A percentile compares a stretch with the other conserved stretches of the same genome.
phyloP scores from a whole-genome alignment of 1,139 yeast species.

The Chernovozyma sophiae-reginae region DNA sequence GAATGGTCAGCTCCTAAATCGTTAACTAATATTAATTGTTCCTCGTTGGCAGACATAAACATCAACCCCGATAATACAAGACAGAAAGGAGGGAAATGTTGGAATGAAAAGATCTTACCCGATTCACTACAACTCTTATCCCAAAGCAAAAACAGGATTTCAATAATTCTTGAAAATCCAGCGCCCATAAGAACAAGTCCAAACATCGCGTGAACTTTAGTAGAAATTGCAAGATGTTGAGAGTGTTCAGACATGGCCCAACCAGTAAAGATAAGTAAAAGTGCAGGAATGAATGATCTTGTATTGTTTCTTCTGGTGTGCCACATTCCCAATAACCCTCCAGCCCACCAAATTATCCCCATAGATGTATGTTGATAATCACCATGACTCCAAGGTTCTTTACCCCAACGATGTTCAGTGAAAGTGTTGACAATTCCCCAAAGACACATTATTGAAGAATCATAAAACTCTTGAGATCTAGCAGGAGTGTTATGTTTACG shows the following conservation, averaged over 20 bases:
- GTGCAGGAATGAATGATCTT: slow-evolving; percentile 75
- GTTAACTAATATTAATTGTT: slow-evolving; percentile 68
- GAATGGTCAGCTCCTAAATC: slow-evolving; percentile 81
- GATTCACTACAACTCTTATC: slow-evolving; percentile 48
- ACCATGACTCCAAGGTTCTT: slow-evolving; percentile 82
- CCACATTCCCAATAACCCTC: slow-evolving; percentile 81
- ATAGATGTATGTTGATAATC: slow-evolving; percentile 91
- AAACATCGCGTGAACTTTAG: slow-evolving; percentile 83
- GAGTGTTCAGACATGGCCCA: slow-evolving; percentile 91
- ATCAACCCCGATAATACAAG: slow-evolving; percentile 72
- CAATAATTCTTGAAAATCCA: slow-evolving; percentile 70
- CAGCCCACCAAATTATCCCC: slow-evolving; percentile 97
- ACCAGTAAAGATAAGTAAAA: slow-evolving; percentile 81
- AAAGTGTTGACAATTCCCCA: slow-evolving; percentile 96
- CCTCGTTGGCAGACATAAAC: slow-evolving; percentile 92
- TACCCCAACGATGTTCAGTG: slow-evolving; percentile 94
- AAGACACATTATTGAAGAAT: slow-evolving; percentile 68
- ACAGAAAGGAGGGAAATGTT: slow-evolving; percentile 78
- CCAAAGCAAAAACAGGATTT: slow-evolving; percentile 64
- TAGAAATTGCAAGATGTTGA: slow-evolving; percentile 69
- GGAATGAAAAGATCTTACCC: slow-evolving; percentile 62
- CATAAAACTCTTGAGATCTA: slow-evolving; percentile 81
- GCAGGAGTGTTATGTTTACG: slow-evolving; percentile 31
- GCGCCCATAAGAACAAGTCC: slow-evolving; percentile 78
- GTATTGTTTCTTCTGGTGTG: slow-evolving; percentile 56